These are phyloP conservation scores for Monosporozyma yasuniensis DNA, from an alignment of 805 yeast genomes.

Conservation along the genomic window DNA sequence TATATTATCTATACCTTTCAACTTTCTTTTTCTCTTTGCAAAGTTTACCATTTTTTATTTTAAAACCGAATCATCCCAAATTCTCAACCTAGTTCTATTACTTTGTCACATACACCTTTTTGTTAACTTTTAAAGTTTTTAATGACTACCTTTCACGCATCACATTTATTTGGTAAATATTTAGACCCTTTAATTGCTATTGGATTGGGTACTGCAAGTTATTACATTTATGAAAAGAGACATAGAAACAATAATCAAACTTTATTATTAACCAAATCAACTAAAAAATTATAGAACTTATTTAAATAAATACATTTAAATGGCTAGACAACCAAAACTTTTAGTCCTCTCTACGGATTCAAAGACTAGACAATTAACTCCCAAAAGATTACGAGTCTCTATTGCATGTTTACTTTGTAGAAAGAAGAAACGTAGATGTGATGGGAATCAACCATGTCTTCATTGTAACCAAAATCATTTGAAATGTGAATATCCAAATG, in stretches of 20 bases:
- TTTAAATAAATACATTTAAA: background rate
- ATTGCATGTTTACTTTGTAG: slow-evolving; percentile 73
- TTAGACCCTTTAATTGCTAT: slow-evolving; percentile 61
- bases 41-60: too few species aligned
- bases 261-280: slow-evolving; percentile 27
- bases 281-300: background rate
- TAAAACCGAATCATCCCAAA: background rate
- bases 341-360: slow-evolving; percentile 20
- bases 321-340: slow-evolving; percentile 13
- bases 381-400: slow-evolving; percentile 54
- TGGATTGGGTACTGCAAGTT: slow-evolving; percentile 52
- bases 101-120: background rate
- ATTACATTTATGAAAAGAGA: slow-evolving; percentile 53
- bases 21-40: too few species aligned
- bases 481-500: slow-evolving; percentile 5
- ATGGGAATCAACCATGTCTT: slow-evolving; percentile 68
- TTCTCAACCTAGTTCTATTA: background rate
- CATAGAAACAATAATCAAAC: slow-evolving; percentile 47
- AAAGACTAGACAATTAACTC: slow-evolving; percentile 15
- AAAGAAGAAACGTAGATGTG: slow-evolving; percentile 69
- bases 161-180: slow-evolving; percentile 39
- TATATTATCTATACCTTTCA: too few species aligned
- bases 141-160: slow-evolving; percentile 14
- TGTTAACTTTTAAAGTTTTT: background rate
- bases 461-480: slow-evolving; percentile 34